Base-by-base conservation (phyloP, 257 asterid species). In the Linaria vulgaris region DNA sequence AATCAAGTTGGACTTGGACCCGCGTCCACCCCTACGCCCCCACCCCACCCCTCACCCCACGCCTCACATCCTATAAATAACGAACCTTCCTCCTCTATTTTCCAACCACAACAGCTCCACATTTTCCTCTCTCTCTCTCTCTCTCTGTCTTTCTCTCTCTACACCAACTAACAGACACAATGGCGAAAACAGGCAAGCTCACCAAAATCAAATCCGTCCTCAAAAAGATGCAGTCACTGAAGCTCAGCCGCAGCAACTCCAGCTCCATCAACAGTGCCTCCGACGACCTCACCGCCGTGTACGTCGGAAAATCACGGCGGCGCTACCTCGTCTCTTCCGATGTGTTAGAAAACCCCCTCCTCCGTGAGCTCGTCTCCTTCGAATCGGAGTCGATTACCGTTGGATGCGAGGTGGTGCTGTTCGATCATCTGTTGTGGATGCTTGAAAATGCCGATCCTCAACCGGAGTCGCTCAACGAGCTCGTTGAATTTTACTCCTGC, bases 191-290 rank as follows among this genome's bases (percentile, higher is more conserved):
- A 61, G 88, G 90, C 37, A 90, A 87, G 72, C 89, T 91, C 72
- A 86, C 94, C 20, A 91, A 85, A 65, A 75, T 91, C 85, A 91
- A 85, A 47, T 91, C 95, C 39, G 96, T 91, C 22, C 80, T 91
- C 1, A 91, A 86, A 73, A 91, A 82, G 78, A 88, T 91, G 98
- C 96, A 91, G 69, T 91, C 98, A 12, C 88, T 88, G 91, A 91
- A 88, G 76, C 79, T 88, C 59, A 78, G 87, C 57, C 90, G 91
- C 41, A 51, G 68, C 44, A 70, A 50, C 16, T 69, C 74, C 46
- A 72, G 76, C 74, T 65, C 94, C 31, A 64, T 58, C 75, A 45
- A 34, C 41, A 7, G 9, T 34, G 5, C 83, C 39, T 62, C 70
- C 72, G 78, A 82, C 51, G 89, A 78, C 65, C 80, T 83, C 49